phyloP scores from a whole-genome alignment of 2,329 filamentous ascomycete species.

The Aspergillus sp. region DNA sequence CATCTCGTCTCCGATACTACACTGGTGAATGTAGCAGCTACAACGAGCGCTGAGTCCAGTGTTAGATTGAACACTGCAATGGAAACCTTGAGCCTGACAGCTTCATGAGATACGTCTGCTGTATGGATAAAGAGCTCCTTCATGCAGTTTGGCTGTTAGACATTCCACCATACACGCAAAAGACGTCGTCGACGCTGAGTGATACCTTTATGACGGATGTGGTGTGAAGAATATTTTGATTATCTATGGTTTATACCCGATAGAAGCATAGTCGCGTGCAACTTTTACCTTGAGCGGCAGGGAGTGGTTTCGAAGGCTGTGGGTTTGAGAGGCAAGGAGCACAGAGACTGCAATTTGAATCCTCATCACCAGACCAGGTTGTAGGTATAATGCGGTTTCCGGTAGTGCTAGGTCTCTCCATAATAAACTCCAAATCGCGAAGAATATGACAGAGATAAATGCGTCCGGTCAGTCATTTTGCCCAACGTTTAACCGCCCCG shows the following conservation, averaged over 20 bases:
- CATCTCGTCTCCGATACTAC: conserved; percentile 38
- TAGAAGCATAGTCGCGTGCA: conserved; percentile 46
- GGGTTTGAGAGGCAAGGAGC: conserved; percentile 50
- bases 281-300: conserved; percentile 44
- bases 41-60: too few species aligned
- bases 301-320: conserved; percentile 33
- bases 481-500: background rate
- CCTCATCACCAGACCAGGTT: too few species aligned
- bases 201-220: conserved; percentile 36
- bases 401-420: too few species aligned
- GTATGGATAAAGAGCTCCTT: conserved; percentile 46
- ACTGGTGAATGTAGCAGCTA: conserved; percentile 50
- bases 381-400: too few species aligned
- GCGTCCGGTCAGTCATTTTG: too few species aligned
- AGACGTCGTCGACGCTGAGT: conserved; percentile 54
- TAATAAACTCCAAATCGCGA: too few species aligned
- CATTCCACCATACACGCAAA: conserved; percentile 58
- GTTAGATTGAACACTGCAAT: conserved; percentile 18
- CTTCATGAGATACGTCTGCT: conserved; percentile 32
- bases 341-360: conserved; percentile 50
- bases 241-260: conserved; percentile 57
- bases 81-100: conserved; percentile 28
- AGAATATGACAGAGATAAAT: too few species aligned
- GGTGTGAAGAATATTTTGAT: conserved; percentile 44
- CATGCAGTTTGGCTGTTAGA: conserved; percentile 49